A percentile compares a stretch with the other conserved stretches of the same genome.
These are phyloP conservation scores for Leccinum laetum DNA, from an alignment of 1,284 basidiomycete species.

Conservation along the genomic window DNA sequence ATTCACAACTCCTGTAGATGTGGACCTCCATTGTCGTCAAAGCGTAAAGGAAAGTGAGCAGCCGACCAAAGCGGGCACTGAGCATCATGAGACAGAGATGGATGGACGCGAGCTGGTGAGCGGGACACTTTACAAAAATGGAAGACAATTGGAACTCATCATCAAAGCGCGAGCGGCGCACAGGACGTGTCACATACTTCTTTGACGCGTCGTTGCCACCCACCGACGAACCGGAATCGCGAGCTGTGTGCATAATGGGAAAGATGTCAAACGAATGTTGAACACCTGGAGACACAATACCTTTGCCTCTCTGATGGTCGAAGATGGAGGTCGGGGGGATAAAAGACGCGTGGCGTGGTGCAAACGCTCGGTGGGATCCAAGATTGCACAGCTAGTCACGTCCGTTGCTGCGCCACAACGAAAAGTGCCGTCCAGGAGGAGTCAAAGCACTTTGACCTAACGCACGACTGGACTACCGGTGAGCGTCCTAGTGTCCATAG, in stretches of 20 bases:
- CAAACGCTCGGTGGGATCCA: slow-evolving; percentile 4
- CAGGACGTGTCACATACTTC: not conserved
- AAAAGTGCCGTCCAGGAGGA: not conserved
- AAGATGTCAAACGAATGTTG: not conserved
- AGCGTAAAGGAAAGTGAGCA: slow-evolving; percentile 10
- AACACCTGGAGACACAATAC: too few relatives aligned
- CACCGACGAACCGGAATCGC: not conserved
- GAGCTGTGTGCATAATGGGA: not conserved
- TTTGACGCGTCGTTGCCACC: not conserved
- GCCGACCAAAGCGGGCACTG: slow-evolving; percentile 7
- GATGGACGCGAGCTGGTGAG: not conserved
- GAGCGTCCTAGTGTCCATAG: not conserved
- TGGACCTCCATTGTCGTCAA: slow-evolving; percentile 18
- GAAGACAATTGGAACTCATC: slow-evolving; percentile 16
- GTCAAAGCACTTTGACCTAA: not conserved
- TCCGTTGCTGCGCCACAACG: not conserved
- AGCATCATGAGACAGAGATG: not conserved
- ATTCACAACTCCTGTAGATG: not conserved
- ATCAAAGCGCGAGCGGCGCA: not conserved
- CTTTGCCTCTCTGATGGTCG: not conserved
- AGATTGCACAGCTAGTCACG: not conserved
- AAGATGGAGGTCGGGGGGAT: not conserved
- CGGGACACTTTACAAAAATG: slow-evolving; percentile 8
- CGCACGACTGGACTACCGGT: not conserved
- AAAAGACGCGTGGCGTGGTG: slow-evolving; percentile 5